Evolutionary conservation across 2,329 filamentous ascomycete genomes (phyloP).

Genomic region (Penicillium crustosum): DNA sequence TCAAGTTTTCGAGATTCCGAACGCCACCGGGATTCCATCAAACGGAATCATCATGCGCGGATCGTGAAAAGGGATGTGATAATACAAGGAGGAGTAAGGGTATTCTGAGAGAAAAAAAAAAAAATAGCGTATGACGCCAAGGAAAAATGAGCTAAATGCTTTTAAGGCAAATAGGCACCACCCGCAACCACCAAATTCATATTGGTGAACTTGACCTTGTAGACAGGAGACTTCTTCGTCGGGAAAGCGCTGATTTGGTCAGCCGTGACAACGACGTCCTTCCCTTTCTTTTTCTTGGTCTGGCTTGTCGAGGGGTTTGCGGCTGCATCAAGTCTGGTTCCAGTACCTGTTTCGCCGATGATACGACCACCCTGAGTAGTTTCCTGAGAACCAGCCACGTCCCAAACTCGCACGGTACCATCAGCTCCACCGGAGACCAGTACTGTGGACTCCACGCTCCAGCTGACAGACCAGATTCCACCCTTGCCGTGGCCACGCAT

Average conservation of each 20-base stretch:
- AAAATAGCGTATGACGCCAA: not conserved
- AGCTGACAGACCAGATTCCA: constrained; percentile 89
- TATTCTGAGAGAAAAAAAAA: constrained; percentile 16
- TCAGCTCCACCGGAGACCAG: constrained; percentile 89
- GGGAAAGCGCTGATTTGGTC: constrained; percentile 95
- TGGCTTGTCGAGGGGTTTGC: constrained; percentile 48
- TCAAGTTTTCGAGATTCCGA: constrained; percentile 8
- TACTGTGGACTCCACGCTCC: constrained; percentile 88
- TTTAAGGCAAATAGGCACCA: constrained; percentile 62
- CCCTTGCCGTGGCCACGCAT: constrained; percentile 92
- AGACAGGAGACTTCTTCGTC: constrained; percentile 93
- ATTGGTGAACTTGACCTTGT: constrained; percentile 87
- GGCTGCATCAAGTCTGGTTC: constrained; percentile 53
- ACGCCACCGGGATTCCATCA: constrained; percentile 12
- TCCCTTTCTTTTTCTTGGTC: constrained; percentile 66
- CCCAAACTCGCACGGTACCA: constrained; percentile 91
- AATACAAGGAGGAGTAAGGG: constrained; percentile 14
- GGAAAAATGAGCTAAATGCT: not conserved
- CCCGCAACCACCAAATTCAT: constrained; percentile 93
- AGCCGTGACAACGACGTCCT: constrained; percentile 84
- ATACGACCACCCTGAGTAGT: constrained; percentile 53
- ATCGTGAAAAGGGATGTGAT: not conserved
- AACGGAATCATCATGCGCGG: constrained; percentile 1
- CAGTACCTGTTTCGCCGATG: constrained; percentile 50
- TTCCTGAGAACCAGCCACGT: constrained; percentile 70